Percentiles rank a stretch among this genome's conserved stretches.
phyloP scores from a whole-genome alignment of 345 rosid species.

The Salix udensis region DNA sequence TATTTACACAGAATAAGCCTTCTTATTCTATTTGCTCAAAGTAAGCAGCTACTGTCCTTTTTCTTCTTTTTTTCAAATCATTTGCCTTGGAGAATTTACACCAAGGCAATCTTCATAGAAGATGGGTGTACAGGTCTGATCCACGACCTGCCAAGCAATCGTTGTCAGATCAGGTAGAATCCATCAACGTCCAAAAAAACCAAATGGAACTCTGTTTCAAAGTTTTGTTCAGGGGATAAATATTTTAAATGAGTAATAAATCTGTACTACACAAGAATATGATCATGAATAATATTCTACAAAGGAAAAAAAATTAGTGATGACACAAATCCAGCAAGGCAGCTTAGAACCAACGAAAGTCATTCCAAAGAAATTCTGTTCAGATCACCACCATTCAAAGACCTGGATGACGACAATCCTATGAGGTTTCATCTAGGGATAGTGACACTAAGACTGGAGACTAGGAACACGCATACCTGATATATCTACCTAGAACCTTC shows the following conservation, averaged over 20 bases:
- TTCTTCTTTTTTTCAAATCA: background rate
- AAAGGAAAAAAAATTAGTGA: background rate
- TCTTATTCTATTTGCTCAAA: constrained; percentile 11
- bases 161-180: background rate
- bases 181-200: background rate
- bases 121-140: background rate
- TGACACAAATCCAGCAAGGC: background rate
- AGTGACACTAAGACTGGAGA: background rate
- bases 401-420: background rate
- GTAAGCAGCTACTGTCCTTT: background rate
- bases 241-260: background rate
- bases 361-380: background rate
- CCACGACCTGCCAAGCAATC: background rate
- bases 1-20: constrained; percentile 22
- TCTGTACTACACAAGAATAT: background rate
- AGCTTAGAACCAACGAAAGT: background rate
- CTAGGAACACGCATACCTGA: constrained; percentile 13
- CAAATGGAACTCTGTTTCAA: background rate
- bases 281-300: background rate
- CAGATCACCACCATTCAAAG: background rate
- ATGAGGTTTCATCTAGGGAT: background rate
- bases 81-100: background rate
- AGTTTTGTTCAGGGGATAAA: background rate
- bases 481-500: constrained; percentile 6
- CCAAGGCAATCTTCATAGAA: constrained; percentile 4